Percentiles rank a stretch among this genome's conserved stretches.
phyloP scores from a whole-genome alignment of 805 yeast species.

The Saccharomycopsis sp. region DNA sequence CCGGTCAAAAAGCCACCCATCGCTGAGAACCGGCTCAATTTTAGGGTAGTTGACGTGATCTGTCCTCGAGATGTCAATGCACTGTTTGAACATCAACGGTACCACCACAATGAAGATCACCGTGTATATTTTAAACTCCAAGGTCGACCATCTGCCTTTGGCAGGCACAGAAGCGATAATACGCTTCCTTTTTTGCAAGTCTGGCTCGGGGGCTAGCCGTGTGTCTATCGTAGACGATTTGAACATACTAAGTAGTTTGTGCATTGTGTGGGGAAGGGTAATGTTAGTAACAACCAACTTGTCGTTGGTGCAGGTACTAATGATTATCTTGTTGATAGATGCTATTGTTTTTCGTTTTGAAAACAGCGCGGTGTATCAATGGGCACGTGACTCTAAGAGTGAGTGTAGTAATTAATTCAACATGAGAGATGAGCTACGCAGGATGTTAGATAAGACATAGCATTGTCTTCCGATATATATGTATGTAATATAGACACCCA shows the following conservation, averaged over 20 bases:
- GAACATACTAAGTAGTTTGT: neutral
- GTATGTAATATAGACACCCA: neutral
- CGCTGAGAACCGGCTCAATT: slow-evolving; percentile 53
- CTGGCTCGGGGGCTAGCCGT: slow-evolving; percentile 9
- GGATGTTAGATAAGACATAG: neutral
- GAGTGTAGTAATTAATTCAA: too few relatives aligned
- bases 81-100: slow-evolving; percentile 78
- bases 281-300: neutral
- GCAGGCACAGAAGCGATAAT: slow-evolving; percentile 2
- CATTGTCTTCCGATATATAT: neutral
- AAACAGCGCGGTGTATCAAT: too few relatives aligned
- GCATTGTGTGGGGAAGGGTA: neutral
- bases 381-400: too few relatives aligned
- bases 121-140: slow-evolving; percentile 67
- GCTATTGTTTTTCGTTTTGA: neutral
- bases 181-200: slow-evolving; percentile 7
- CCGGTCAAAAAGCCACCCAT: slow-evolving; percentile 88
- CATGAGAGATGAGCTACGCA: too few relatives aligned
- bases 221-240: slow-evolving; percentile 7
- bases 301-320: neutral
- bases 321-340: too few relatives aligned
- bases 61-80: slow-evolving; percentile 72
- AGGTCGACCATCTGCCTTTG: slow-evolving; percentile 63
- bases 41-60: slow-evolving; percentile 64
- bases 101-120: slow-evolving; percentile 59